Conservation (phyloP, 139 green algal genomes). For the Chlorella sp. region DNA sequence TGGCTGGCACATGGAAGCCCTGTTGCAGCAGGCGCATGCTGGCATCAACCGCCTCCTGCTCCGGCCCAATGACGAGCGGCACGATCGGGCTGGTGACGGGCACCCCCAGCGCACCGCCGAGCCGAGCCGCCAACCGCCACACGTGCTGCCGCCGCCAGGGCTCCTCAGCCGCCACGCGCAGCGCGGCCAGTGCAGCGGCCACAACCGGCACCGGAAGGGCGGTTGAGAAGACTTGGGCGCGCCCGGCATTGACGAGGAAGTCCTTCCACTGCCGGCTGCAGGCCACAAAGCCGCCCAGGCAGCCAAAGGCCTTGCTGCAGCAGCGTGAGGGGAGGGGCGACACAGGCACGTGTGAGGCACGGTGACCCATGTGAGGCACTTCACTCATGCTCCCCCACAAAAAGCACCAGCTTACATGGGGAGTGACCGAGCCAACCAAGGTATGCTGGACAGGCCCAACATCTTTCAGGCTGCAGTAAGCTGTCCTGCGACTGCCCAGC, state of each 20-base stretch:
- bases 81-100: slow-evolving; percentile 80
- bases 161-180: slow-evolving; percentile 76
- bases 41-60: slow-evolving; percentile 69
- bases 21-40: slow-evolving; percentile 60
- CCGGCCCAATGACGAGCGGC: slow-evolving; percentile 85
- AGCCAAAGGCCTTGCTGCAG: slow-evolving; percentile 87
- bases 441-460: too few species aligned
- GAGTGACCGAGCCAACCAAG: too few species aligned
- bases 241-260: slow-evolving; percentile 77
- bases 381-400: too few species aligned
- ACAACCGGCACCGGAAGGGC: slow-evolving; percentile 83
- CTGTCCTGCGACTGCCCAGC: neutral
- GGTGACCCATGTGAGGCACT: too few species aligned
- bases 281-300: slow-evolving; percentile 89
- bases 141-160: slow-evolving; percentile 78
- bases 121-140: slow-evolving; percentile 54
- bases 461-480: too few species aligned
- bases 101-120: slow-evolving; percentile 63
- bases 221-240: slow-evolving; percentile 88
- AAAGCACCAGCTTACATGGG: too few species aligned
- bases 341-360: neutral
- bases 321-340: neutral
- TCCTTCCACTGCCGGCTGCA: slow-evolving; percentile 64
- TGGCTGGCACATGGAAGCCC: slow-evolving; percentile 92
- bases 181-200: slow-evolving; percentile 74